A percentile compares a stretch with the other conserved stretches of the same genome.
Evolutionary conservation across 1,284 basidiomycete genomes (phyloP).

Genomic region (Fereydounia khargensis): DNA sequence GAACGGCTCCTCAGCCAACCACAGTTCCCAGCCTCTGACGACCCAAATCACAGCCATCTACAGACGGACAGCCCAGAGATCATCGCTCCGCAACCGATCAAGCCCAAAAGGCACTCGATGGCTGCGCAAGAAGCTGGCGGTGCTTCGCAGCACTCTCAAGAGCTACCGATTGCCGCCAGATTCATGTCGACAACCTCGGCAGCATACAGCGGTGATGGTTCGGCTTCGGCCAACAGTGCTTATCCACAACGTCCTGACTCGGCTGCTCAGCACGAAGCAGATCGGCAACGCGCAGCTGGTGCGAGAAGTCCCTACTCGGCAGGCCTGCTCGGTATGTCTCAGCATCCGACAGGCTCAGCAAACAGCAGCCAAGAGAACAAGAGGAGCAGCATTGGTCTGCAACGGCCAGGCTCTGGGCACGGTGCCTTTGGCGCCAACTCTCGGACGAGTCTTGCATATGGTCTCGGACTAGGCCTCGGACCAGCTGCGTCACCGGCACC

Average conservation of each 20-base stretch:
- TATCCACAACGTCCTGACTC: not conserved
- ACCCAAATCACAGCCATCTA: too few species aligned
- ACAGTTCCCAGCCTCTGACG: too few species aligned
- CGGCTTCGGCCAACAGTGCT: not conserved
- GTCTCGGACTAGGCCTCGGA: conserved; percentile 32
- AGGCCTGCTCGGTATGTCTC: not conserved
- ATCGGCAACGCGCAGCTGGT: conserved; percentile 7
- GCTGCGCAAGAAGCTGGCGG: too few species aligned
- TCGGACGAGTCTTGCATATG: conserved; percentile 7
- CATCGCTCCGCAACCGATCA: too few species aligned
- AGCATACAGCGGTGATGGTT: not conserved
- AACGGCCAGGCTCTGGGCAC: too few species aligned
- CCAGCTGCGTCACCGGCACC: too few species aligned
- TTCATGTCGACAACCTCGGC: conserved; percentile 26
- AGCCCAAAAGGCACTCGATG: too few species aligned
- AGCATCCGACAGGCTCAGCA: too few species aligned
- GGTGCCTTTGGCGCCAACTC: not conserved
- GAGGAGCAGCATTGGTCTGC: too few species aligned
- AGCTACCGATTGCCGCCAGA: conserved; percentile 43
- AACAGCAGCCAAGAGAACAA: too few species aligned
- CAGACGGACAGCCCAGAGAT: too few species aligned
- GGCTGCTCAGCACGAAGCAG: conserved; percentile 2
- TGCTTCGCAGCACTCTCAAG: too few species aligned
- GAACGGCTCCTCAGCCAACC: conserved; percentile 10
- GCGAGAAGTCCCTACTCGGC: conserved; percentile 16